These are phyloP conservation scores for Sordaria brevicollis DNA, from an alignment of 495 filamentous ascomycete species.

Conservation along the genomic window DNA sequence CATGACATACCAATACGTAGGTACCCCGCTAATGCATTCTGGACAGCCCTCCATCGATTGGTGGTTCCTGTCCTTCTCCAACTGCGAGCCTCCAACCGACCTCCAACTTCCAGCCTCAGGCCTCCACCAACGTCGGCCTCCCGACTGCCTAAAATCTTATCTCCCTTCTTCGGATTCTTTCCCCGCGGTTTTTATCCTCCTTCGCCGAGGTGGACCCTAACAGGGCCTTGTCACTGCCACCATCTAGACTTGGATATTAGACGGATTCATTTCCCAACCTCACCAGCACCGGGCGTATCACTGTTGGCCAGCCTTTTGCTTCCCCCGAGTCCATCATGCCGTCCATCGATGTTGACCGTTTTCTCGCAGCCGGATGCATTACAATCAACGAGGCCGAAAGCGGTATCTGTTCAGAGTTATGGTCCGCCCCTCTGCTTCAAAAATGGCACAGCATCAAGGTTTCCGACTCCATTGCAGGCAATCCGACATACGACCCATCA, in stretches of 20 bases:
- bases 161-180: not conserved
- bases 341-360: slow-evolving; percentile 1
- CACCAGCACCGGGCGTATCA: not conserved
- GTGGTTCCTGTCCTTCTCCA: not conserved
- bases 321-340: not conserved
- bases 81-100: not conserved
- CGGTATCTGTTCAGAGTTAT: not conserved
- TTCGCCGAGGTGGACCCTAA: not conserved
- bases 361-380: slow-evolving; percentile 30
- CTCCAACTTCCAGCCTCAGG: slow-evolving; percentile 12
- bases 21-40: not conserved
- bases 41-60: not conserved
- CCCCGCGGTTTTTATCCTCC: not conserved
- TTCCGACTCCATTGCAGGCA: not conserved
- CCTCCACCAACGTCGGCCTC: slow-evolving; percentile 9
- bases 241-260: not conserved
- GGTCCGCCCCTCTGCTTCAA: not conserved
- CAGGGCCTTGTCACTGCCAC: not conserved
- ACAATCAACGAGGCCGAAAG: slow-evolving; percentile 7
- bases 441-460: slow-evolving; percentile 16
- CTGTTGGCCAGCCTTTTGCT: not conserved
- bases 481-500: not conserved
- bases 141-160: not conserved
- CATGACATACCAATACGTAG: too few relatives aligned
- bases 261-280: not conserved